Base-by-base conservation (phyloP, 2,329 filamentous ascomycete genomes). In the Pseudogymnoascus sp. region DNA sequence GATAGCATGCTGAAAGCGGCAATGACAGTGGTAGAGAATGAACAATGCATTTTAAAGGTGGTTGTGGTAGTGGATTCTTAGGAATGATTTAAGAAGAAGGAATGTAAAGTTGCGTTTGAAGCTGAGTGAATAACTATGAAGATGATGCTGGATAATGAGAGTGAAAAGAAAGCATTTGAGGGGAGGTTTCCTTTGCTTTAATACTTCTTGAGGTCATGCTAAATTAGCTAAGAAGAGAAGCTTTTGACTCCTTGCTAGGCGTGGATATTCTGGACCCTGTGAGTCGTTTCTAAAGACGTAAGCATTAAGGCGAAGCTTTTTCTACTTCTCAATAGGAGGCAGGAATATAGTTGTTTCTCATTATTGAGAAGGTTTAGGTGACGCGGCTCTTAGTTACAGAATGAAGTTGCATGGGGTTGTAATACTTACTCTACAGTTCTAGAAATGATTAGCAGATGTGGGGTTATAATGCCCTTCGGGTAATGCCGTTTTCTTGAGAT, bases 21-120 rank as follows among this genome's bases (percentile, higher is more conserved):
- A 29, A 61, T 40, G 18, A 61, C 16, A 42, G 60, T 61, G 4
- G 34, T 21, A 21, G 60, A n/a, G 59, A 67, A 42, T 60, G 31
- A 18, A 62, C 39, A 40, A 40, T 40, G 39, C 39, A 40, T 40
- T 40, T 40, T 40, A n/a, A 40, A 40, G 39, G 39, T 18, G n/a
- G 39, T 40, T 40, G 39, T 40, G 8, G 39, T 40, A 40, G 39
- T 40, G n/a, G 39, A 4, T 18, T 40, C 39, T 40, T 40, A 8
- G 39, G 10, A 40, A 40, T 40, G 7, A 40, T 40, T 40, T 40
- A 40, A n/a, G 39, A 40, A 16, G 39, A 18, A 40, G 39, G 39
- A 40, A 40, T 40, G 39, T 40, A 40, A 40, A 40, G 39, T 40
- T 2, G 4, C n/a, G 39, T 18, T 40, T 40, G 39, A 40, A 40